Evolutionary conservation across 805 yeast genomes (phyloP).

Genomic region (Scheffersomyces lignosus): DNA sequence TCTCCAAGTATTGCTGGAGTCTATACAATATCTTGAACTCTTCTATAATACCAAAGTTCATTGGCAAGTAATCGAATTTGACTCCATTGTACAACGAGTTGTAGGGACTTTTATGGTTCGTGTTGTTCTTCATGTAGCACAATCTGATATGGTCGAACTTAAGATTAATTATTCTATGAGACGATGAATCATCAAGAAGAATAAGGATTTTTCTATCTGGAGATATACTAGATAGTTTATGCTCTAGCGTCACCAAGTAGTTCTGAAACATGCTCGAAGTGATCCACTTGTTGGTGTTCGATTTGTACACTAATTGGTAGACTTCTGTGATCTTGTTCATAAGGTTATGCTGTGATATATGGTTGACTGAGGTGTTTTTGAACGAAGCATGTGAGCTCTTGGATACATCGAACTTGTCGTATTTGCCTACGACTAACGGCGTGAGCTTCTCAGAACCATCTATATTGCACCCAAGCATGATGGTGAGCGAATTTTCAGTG

Average conservation of each 20-base stretch:
- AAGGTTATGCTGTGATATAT: constrained; percentile 7
- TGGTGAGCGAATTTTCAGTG: constrained; percentile 47
- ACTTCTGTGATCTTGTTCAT: constrained; percentile 47
- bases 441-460: constrained; percentile 64
- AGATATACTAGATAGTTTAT: constrained; percentile 47
- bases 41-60: constrained; percentile 62
- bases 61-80: constrained; percentile 56
- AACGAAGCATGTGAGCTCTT: constrained; percentile 23
- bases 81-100: constrained; percentile 41
- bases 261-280: constrained; percentile 64
- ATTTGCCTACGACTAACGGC: constrained; percentile 61
- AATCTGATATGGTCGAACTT: constrained; percentile 36
- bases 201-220: constrained; percentile 51
- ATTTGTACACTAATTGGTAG: constrained; percentile 55
- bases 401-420: constrained; percentile 44
- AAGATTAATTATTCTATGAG: constrained; percentile 53
- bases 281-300: constrained; percentile 62
- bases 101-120: constrained; percentile 38
- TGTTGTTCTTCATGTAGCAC: constrained; percentile 38
- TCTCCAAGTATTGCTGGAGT: constrained; percentile 53
- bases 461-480: constrained; percentile 61
- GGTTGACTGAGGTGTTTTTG: constrained; percentile 6
- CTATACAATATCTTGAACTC: constrained; percentile 62
- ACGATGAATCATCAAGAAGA: constrained; percentile 59
- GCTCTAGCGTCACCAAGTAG: constrained; percentile 60